Base-by-base conservation (phyloP, 1,139 yeast species). In the Nakaseomyces delphensis region DNA sequence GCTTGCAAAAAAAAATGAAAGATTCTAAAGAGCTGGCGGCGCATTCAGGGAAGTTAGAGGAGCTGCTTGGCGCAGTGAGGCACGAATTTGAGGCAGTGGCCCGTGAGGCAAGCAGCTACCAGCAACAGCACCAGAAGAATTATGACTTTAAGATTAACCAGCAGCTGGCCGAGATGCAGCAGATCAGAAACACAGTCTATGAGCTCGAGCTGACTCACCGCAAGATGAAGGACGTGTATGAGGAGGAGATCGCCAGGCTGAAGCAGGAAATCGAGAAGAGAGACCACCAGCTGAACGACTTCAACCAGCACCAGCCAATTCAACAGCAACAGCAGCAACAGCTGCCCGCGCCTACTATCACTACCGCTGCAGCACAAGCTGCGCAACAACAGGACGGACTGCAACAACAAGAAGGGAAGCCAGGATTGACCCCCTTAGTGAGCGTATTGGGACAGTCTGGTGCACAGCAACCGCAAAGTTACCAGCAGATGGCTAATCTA, bases 141-240 rank as follows among this genome's bases (percentile, higher is more conserved):
- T 85, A 82, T 57, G 97, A 91, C 66, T 72, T 83, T 55, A 89
- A 89, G 63, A 80, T 86, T 61, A 81, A 78, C 61, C 96, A 87
- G 66, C 97, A 91, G 65, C 82, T 87, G 43, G 86, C 85, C 42
- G 98, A 91, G 64, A 82, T 91, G 79, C 93, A 87, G 60, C 95
- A 85, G 63, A 89, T 91, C 51, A 76, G 96, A 57, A 94, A 86
- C 60, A 85, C 95, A 14, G 95, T 91, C 40, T 87, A 82, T 60
- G 97, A 91, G 62, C 74, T 91, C 56, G 97, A 91, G 63, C 76
- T 83, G 76, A 93, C 95, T 38, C 97, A 91, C 67, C 74, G 95
- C 54, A 85, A 86, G 63, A 85, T 91, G 75, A 89, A 89, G 67
- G 97, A 89, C 57, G 89, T 93, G 39, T 91, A 91, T 64, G 96